Conservation (phyloP, 2,329 filamentous ascomycete genomes). For the Epichloe uncinata region DNA sequence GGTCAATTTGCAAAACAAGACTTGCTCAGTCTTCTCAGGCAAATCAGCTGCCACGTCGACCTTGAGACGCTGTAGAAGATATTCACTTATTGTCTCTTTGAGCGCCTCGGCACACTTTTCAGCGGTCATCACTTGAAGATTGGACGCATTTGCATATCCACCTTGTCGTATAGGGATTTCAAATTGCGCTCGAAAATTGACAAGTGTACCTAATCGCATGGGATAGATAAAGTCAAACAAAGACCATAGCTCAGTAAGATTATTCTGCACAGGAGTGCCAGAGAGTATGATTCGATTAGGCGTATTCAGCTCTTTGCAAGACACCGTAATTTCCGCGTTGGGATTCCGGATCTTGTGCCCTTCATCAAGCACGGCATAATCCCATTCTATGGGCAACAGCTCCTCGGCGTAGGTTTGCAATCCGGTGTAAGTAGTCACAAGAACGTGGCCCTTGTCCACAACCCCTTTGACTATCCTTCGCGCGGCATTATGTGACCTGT, state of each 20-base stretch:
- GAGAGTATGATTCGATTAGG: slow-evolving; percentile 86
- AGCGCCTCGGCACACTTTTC: slow-evolving; percentile 88
- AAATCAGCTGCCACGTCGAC: slow-evolving; percentile 86
- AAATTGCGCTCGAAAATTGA: slow-evolving; percentile 83
- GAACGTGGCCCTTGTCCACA: slow-evolving; percentile 71
- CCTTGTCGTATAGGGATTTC: slow-evolving; percentile 89
- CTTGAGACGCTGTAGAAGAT: slow-evolving; percentile 84
- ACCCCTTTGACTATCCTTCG: slow-evolving; percentile 73
- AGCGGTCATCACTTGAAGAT: slow-evolving; percentile 86
- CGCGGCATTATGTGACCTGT: slow-evolving; percentile 42
- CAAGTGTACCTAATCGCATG: slow-evolving; percentile 83
- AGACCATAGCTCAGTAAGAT: slow-evolving; percentile 88
- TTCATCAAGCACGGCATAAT: slow-evolving; percentile 87
- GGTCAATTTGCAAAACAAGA: slow-evolving; percentile 89
- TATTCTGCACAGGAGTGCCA: slow-evolving; percentile 96
- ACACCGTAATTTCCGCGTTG: slow-evolving; percentile 85
- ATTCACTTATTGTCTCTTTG: slow-evolving; percentile 87
- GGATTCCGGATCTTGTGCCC: slow-evolving; percentile 98
- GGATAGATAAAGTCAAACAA: slow-evolving; percentile 96
- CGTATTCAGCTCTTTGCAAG: slow-evolving; percentile 87
- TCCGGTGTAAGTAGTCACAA: slow-evolving; percentile 92
- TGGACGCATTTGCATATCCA: slow-evolving; percentile 89
- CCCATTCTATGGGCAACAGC: slow-evolving; percentile 76
- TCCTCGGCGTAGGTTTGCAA: slow-evolving; percentile 84
- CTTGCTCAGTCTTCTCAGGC: slow-evolving; percentile 90